Evolutionary conservation across 768 basidiomycete genomes (phyloP).

Genomic region (Agrocybe praecox): DNA sequence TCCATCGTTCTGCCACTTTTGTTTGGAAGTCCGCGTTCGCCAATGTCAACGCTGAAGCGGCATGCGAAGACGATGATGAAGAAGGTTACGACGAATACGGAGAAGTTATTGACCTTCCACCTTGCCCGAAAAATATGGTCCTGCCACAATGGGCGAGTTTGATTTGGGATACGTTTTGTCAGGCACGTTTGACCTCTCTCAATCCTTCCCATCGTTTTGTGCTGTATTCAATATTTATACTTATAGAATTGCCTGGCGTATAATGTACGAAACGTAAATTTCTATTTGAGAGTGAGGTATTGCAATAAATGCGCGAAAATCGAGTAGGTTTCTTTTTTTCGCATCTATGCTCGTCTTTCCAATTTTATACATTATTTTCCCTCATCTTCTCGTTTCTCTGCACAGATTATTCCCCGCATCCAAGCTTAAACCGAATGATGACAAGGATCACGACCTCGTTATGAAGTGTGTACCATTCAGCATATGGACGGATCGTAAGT

Average conservation of each 20-base stretch:
- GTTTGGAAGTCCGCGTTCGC: constrained; percentile 25
- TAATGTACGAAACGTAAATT: constrained; percentile 25
- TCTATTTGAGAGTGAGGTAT: constrained; percentile 24
- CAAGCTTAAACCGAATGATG: constrained; percentile 2
- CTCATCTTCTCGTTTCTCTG: not conserved
- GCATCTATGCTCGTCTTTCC: no score
- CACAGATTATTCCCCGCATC: constrained; percentile 3
- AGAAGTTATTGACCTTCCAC: no score
- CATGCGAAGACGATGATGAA: constrained; percentile 19
- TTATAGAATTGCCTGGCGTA: constrained; percentile 22
- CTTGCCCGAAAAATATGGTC: constrained; percentile 4
- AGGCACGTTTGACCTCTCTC: constrained; percentile 14
- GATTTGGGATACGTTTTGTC: constrained; percentile 21
- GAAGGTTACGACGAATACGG: no score
- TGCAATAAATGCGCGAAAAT: constrained; percentile 27
- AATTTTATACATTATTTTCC: no score
- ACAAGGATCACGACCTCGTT: constrained; percentile 5
- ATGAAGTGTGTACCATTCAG: constrained; percentile 12
- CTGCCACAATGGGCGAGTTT: constrained; percentile 24
- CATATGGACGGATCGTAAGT: constrained; percentile 3
- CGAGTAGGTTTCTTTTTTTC: constrained; percentile 10
- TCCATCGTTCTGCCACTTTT: constrained; percentile 20
- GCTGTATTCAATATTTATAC: no score
- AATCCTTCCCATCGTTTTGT: not conserved
- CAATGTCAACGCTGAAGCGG: constrained; percentile 14